A percentile compares a stretch with the other conserved stretches of the same genome.
These are phyloP conservation scores for Tetrahymena malaccensis DNA, from an alignment of 73 alveolate species.

Conservation along the genomic window DNA sequence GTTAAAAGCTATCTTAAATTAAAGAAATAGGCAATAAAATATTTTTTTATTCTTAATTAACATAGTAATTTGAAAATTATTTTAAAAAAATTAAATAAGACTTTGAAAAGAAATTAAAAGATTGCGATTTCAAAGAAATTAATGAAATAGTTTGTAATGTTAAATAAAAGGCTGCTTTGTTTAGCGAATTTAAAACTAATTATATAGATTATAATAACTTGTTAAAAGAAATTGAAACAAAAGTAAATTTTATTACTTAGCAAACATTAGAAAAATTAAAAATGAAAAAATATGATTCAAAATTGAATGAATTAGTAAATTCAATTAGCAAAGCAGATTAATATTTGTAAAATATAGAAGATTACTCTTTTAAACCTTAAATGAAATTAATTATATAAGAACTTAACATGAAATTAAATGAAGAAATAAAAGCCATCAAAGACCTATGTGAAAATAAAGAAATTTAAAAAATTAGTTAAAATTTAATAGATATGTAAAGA, in stretches of 20 bases:
- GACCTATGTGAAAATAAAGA: no score
- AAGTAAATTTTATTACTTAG: neutral
- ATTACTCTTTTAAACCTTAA: neutral
- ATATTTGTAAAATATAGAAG: neutral
- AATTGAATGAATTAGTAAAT: neutral
- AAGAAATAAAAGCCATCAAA: neutral
- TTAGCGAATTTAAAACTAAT: neutral
- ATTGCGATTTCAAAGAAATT: neutral
- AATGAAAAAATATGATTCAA: neutral
- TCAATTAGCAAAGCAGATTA: neutral
- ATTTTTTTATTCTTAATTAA: no score
- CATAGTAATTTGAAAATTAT: no score
- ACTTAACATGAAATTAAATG: neutral
- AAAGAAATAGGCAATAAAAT: no score
- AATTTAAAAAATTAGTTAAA: no score
- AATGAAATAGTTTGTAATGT: neutral
- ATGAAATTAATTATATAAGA: neutral
- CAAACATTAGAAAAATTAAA: neutral
- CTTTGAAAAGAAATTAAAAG: no score
- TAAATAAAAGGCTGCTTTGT: no score
- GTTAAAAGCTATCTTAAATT: no score
- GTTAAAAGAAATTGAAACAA: neutral
- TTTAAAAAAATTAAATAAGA: no score
- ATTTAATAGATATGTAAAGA: no score
- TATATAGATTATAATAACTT: neutral